These are phyloP conservation scores for Apiospora malaysiana DNA, from an alignment of 2,329 filamentous ascomycete species.

Conservation along the genomic window DNA sequence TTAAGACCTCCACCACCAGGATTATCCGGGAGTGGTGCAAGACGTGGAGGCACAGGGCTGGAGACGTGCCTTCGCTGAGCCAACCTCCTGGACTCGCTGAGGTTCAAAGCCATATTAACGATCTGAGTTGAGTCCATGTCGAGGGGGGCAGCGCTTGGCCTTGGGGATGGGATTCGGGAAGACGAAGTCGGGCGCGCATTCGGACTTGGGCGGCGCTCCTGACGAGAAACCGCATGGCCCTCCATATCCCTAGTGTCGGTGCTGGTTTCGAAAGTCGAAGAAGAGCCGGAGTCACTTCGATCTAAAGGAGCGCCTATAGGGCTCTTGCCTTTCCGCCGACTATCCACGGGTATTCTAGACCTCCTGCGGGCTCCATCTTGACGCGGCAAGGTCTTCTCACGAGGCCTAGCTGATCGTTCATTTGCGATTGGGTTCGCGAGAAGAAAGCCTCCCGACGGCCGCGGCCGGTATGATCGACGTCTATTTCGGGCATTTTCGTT, in stretches of 20 bases:
- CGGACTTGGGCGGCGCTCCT: slow-evolving; percentile 33
- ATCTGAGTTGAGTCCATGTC: slow-evolving; percentile 86
- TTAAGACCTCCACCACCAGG: slow-evolving; percentile 61
- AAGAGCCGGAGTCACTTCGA: slow-evolving; percentile 17
- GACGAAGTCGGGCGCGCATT: slow-evolving; percentile 34
- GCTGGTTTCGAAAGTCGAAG: slow-evolving; percentile 24
- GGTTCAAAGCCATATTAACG: slow-evolving; percentile 86
- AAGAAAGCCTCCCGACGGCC: slow-evolving; percentile 57
- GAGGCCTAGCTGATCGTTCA: slow-evolving; percentile 32
- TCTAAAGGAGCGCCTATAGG: slow-evolving; percentile 28
- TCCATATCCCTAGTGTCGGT: slow-evolving; percentile 28
- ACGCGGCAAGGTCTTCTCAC: slow-evolving; percentile 19
- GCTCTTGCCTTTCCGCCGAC: slow-evolving; percentile 36
- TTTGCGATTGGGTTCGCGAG: slow-evolving; percentile 50
- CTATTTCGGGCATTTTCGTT: slow-evolving; percentile 32
- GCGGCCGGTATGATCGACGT: slow-evolving; percentile 47
- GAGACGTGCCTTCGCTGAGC: slow-evolving; percentile 63
- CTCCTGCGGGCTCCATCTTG: slow-evolving; percentile 40
- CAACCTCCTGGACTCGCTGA: slow-evolving; percentile 80
- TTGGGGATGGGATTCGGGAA: slow-evolving; percentile 31
- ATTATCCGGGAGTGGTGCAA: slow-evolving; percentile 58
- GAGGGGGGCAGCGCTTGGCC: slow-evolving; percentile 43
- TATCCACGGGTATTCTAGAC: slow-evolving; percentile 38
- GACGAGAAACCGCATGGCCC: slow-evolving; percentile 25
- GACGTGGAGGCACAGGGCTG: slow-evolving; percentile 56